These are phyloP conservation scores for Cynara cardunculus DNA, from an alignment of 129 eudicot genomes.

Conservation along the genomic window DNA sequence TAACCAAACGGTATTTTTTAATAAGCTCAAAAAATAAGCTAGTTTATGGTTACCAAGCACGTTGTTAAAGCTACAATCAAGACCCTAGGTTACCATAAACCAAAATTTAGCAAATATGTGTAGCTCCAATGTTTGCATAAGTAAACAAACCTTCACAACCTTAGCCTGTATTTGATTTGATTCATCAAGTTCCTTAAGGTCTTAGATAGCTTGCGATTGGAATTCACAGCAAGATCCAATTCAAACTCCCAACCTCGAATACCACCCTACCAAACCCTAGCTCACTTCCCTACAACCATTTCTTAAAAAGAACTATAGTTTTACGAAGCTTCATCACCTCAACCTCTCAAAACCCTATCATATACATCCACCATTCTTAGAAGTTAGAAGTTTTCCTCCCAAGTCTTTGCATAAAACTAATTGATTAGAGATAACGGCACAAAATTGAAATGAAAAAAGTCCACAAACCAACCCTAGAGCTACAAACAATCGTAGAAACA, in stretches of 20 bases:
- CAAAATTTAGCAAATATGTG: not conserved
- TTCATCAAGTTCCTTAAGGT: not conserved
- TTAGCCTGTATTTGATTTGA: not conserved
- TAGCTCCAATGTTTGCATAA: not conserved
- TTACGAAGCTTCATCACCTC: not conserved
- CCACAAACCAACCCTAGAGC: not conserved
- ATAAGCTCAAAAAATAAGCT: not conserved
- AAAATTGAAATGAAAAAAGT: not conserved
- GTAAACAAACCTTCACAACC: not conserved
- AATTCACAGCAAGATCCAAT: not conserved
- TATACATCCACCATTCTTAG: not conserved
- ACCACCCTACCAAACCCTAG: constrained; percentile 7
- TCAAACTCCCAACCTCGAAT: not conserved
- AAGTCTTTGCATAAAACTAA: not conserved
- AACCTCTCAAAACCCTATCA: not conserved
- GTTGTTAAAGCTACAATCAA: not conserved
- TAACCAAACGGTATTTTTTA: not conserved
- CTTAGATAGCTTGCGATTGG: not conserved
- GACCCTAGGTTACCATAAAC: constrained; percentile 6
- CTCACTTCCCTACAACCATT: constrained; percentile 5
- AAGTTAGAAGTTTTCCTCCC: not conserved
- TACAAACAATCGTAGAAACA: not conserved
- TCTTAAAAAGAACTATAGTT: not conserved
- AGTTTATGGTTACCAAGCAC: not conserved
- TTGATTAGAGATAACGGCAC: not conserved